phyloP scores from a whole-genome alignment of 129 eudicot species.

The Centella asiatica region DNA sequence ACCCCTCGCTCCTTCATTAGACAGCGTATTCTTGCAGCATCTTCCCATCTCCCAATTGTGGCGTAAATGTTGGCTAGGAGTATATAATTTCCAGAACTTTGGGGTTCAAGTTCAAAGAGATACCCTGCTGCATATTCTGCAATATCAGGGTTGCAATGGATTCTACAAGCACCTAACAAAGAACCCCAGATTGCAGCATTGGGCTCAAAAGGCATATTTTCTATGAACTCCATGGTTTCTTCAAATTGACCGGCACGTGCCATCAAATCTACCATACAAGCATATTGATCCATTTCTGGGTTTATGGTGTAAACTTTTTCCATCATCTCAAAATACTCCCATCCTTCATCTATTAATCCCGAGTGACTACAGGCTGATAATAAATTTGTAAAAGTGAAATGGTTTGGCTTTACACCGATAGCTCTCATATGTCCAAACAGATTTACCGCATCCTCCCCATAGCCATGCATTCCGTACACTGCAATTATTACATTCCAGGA shows the following conservation, averaged over 20 bases:
- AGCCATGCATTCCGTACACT: conserved; percentile 15
- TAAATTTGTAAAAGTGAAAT: conserved; percentile 8
- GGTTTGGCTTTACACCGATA: conserved; percentile 10
- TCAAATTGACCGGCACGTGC: conserved; percentile 11
- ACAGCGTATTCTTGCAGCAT: conserved; percentile 12
- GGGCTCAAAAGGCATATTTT: conserved; percentile 16
- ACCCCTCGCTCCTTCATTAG: conserved; percentile 12
- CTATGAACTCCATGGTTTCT: background rate
- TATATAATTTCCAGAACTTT: conserved; percentile 17
- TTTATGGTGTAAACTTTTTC: conserved; percentile 7
- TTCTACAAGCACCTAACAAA: conserved; percentile 11
- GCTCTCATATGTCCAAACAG: conserved; percentile 1
- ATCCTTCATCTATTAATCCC: conserved; percentile 14
- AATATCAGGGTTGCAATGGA: conserved; percentile 9
- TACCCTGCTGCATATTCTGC: conserved; percentile 16
- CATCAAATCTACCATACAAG: conserved; percentile 23
- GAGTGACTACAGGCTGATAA: conserved; percentile 20
- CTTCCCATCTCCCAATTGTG: conserved; percentile 12
- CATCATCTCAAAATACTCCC: conserved; percentile 17
- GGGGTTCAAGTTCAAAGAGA: conserved; percentile 17
- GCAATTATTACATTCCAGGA: conserved; percentile 16
- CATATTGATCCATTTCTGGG: conserved; percentile 17
- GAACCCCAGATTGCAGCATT: conserved; percentile 17
- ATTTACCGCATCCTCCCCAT: conserved; percentile 5
- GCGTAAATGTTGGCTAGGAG: conserved; percentile 20